These are phyloP conservation scores for Aspergillus heteromorphus DNA, from an alignment of 495 filamentous ascomycete genomes.

Conservation along the genomic window DNA sequence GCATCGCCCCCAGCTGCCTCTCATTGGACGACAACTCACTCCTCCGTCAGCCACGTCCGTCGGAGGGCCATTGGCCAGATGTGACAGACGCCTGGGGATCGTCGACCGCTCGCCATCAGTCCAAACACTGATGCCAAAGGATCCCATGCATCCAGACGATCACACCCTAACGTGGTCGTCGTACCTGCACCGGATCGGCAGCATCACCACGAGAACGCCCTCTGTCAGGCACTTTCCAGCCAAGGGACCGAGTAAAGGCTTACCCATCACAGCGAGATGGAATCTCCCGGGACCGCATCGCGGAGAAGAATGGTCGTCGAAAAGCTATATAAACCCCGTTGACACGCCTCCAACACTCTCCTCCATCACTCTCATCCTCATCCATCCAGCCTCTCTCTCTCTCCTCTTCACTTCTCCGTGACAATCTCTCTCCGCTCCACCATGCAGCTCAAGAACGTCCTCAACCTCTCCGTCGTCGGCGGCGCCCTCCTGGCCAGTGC, in stretches of 20 bases:
- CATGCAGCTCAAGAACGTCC: constrained; percentile 5
- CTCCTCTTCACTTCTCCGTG: not conserved
- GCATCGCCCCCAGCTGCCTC: too few relatives aligned
- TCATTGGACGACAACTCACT: not conserved
- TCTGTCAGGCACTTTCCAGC: not conserved
- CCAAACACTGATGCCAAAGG: not conserved
- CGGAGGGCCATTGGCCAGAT: not conserved
- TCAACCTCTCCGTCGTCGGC: constrained; percentile 1
- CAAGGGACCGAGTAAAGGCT: not conserved
- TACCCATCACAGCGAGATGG: not conserved
- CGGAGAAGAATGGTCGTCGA: not conserved
- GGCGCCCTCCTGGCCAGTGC: not conserved
- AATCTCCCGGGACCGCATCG: not conserved
- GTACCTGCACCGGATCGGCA: not conserved
- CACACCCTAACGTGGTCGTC: not conserved
- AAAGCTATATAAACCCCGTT: not conserved
- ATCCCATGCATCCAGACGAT: not conserved
- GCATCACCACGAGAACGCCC: not conserved
- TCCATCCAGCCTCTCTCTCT: not conserved
- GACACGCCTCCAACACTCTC: not conserved
- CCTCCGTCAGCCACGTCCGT: not conserved
- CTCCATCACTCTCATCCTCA: not conserved
- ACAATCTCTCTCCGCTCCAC: not conserved
- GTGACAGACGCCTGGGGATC: not conserved
- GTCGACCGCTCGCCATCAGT: not conserved